Base-by-base conservation (phyloP, 2,329 filamentous ascomycete genomes). In the Hypomyces perniciosus region DNA sequence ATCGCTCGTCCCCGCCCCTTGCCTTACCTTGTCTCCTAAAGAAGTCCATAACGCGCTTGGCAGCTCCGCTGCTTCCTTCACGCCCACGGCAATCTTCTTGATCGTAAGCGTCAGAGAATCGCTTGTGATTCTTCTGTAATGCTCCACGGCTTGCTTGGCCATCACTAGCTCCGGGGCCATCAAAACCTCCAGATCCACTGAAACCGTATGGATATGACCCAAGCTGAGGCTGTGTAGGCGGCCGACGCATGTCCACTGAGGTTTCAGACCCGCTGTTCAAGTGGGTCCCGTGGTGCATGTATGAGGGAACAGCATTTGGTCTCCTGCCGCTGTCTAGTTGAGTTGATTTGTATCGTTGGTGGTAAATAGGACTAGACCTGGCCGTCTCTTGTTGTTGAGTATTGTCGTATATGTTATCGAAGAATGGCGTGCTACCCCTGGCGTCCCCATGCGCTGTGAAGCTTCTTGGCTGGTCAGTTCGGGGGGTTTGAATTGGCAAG, bases 31-130 rank as follows among this genome's bases (percentile, higher is more conserved):
- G 81, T 67, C 91, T 80, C 61, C 93, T 80, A 76, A 99, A 99
- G 70, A 97, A 96, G 72, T 99, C 92, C 91, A 99, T 97, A 37
- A 99, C 93, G 65, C 90, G 84, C 66, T 91, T 86, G 10, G 91
- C 90, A 3, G 90, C 88, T 51, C 89, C 89, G 57, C 85, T 92
- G 67, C 88, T 95, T 41, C 92, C 92, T 31, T 84, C 84, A 62
- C 90, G 84, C 47, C 84, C 81, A 48, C 77, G 76, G 34, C 73
- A 77, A 55, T 78, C 79, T 45, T 81, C 79, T 58, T 89, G 86
- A 54, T 96, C 90, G 65, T 95, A 96, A 2, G 88, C 90, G 61
- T 96, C 90, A 1, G 81, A 85, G 60, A 99, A 96, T 57, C 90
- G 83, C 69, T 92, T 90, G 68, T 86, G 87, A 67, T 84, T 86